These are phyloP conservation scores for Przewalskia tangutica DNA, from an alignment of 257 asterid species.

Conservation along the genomic window DNA sequence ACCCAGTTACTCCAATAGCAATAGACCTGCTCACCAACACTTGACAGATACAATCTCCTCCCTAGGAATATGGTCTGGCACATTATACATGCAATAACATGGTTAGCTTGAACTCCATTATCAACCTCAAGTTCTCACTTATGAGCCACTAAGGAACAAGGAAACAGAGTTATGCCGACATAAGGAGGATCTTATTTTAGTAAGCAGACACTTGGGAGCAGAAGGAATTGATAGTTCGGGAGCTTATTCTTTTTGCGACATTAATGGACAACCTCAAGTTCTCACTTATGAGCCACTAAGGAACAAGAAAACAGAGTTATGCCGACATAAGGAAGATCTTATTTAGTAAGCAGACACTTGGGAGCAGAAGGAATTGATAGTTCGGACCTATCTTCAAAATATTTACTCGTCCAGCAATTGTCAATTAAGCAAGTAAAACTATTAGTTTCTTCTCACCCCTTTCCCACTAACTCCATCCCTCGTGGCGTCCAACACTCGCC, in stretches of 20 bases:
- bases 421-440: background rate
- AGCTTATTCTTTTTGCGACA: no score
- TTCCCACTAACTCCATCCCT: background rate
- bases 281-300: background rate
- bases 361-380: background rate
- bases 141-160: background rate
- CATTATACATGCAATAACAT: background rate
- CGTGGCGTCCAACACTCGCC: background rate
- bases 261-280: background rate
- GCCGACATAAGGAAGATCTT: background rate
- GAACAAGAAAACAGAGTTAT: background rate
- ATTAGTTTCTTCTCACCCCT: background rate
- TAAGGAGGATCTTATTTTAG: background rate
- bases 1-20: background rate
- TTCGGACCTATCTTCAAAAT: background rate
- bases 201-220: background rate
- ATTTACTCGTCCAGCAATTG: background rate
- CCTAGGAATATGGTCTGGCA: background rate
- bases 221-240: background rate
- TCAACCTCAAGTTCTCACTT: background rate
- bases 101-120: background rate
- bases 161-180: background rate
- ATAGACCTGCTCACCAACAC: background rate
- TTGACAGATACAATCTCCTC: background rate
- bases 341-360: background rate